phyloP scores from a whole-genome alignment of 1,284 basidiomycete genomes.

The Pascua sp. region DNA sequence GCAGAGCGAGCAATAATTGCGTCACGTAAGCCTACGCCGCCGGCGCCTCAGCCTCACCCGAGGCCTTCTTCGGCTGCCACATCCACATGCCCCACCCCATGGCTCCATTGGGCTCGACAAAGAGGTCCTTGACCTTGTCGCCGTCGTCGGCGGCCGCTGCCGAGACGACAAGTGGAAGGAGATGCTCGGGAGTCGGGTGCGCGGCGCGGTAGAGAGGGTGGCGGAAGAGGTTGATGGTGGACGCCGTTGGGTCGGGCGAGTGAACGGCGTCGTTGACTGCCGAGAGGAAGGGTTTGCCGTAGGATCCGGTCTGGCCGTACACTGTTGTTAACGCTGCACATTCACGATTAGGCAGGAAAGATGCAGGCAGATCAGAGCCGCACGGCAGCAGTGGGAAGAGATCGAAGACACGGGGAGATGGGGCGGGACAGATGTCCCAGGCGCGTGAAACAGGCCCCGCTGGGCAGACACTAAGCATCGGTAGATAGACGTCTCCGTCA shows the following conservation, averaged over 20 bases:
- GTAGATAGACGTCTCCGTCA: no score
- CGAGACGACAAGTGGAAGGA: conserved; percentile 42
- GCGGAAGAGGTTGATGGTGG: conserved; percentile 25
- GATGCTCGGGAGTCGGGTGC: conserved; percentile 48
- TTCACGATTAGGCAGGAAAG: background rate
- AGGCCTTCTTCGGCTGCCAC: conserved; percentile 22
- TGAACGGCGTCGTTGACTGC: conserved; percentile 22
- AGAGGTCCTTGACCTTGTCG: conserved; percentile 33
- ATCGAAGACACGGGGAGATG: no score
- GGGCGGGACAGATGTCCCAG: no score
- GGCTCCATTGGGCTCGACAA: conserved; percentile 26
- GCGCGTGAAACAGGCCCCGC: no score
- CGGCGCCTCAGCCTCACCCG: no score
- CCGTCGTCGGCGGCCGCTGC: conserved; percentile 29
- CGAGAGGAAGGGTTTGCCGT: conserved; percentile 28
- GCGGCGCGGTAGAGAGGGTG: conserved; percentile 39
- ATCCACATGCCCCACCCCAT: conserved; percentile 48
- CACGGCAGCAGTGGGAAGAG: no score
- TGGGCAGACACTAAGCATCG: no score
- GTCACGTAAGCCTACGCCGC: no score
- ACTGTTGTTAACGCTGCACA: no score
- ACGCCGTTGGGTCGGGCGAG: conserved; percentile 17
- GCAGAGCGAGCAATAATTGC: no score
- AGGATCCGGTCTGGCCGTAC: background rate
- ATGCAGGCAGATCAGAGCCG: background rate